A percentile compares a stretch with the other conserved stretches of the same genome.
These are phyloP conservation scores for Pichia insulana DNA, from an alignment of 805 yeast genomes.

Conservation along the genomic window DNA sequence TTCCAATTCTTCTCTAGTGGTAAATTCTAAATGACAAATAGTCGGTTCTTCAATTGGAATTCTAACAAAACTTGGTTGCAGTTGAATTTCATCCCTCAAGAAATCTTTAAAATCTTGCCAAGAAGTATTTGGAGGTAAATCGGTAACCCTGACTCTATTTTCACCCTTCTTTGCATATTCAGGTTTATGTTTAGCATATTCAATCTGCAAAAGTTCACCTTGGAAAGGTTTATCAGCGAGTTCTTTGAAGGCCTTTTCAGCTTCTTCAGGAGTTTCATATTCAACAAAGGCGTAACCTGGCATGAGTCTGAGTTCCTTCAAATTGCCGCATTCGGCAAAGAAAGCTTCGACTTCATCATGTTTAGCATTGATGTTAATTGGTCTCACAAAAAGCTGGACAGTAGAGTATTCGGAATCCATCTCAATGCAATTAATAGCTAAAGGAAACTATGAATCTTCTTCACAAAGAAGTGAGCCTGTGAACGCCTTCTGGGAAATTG, in stretches of 20 bases:
- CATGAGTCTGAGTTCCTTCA: conserved; percentile 59
- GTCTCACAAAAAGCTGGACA: conserved; percentile 32
- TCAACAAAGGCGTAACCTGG: conserved; percentile 89
- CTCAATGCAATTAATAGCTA: too few species aligned
- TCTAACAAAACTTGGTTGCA: conserved; percentile 56
- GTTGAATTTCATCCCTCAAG: conserved; percentile 64
- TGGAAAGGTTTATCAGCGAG: conserved; percentile 38
- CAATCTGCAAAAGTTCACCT: conserved; percentile 43
- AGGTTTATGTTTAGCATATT: conserved; percentile 46
- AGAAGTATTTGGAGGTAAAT: conserved; percentile 66
- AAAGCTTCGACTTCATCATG: conserved; percentile 56
- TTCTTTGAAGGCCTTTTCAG: conserved; percentile 40
- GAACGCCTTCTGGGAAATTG: neutral
- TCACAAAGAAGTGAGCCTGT: neutral
- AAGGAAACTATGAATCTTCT: too few species aligned
- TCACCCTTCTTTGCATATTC: conserved; percentile 56
- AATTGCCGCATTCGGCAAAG: conserved; percentile 57
- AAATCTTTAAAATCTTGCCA: conserved; percentile 91
- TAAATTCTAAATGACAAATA: conserved; percentile 46
- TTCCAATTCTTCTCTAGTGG: conserved; percentile 63
- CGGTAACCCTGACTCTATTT: conserved; percentile 59
- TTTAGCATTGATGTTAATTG: conserved; percentile 29
- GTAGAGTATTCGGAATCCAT: conserved; percentile 24
- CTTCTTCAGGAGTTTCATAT: conserved; percentile 55
- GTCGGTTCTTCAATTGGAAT: conserved; percentile 37